These are phyloP conservation scores for Penicillium chermesinum DNA, from an alignment of 495 filamentous ascomycete genomes.

Conservation along the genomic window DNA sequence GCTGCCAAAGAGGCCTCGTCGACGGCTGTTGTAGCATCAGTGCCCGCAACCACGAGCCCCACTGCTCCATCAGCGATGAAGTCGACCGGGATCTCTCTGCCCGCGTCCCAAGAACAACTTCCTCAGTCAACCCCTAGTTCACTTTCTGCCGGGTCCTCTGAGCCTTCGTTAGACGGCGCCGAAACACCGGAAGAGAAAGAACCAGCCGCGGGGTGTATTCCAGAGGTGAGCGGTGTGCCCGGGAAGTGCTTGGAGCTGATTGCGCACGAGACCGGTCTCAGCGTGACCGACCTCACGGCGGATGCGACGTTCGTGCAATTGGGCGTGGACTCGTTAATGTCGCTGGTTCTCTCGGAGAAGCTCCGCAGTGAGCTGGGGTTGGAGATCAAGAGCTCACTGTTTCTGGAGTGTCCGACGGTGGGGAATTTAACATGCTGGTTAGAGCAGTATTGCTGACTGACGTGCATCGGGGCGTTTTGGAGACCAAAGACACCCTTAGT, in stretches of 20 bases:
- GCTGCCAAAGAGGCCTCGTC: neutral
- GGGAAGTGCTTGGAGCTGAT: conserved; percentile 9
- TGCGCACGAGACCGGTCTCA: conserved; percentile 10
- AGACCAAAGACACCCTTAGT: no score
- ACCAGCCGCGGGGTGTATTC: neutral
- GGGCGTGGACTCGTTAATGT: conserved; percentile 31
- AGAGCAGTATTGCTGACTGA: neutral
- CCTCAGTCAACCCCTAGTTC: no score
- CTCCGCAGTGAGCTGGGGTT: conserved; percentile 28
- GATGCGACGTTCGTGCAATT: conserved; percentile 10
- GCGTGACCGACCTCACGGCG: conserved; percentile 5
- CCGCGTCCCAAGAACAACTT: no score
- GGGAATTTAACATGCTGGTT: conserved; percentile 32
- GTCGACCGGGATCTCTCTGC: no score
- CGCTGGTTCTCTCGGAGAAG: conserved; percentile 34
- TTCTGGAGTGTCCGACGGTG: conserved; percentile 38
- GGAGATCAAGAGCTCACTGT: conserved; percentile 29
- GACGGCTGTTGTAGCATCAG: neutral
- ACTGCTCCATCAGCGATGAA: neutral
- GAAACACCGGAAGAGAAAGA: neutral
- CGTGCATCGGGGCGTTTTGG: no score
- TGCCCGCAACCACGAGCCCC: neutral
- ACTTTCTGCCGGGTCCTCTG: no score
- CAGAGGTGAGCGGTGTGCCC: neutral
- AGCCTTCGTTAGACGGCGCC: neutral